These are phyloP conservation scores for Calocybe gangraenosa DNA, from an alignment of 768 basidiomycete species.

Conservation along the genomic window DNA sequence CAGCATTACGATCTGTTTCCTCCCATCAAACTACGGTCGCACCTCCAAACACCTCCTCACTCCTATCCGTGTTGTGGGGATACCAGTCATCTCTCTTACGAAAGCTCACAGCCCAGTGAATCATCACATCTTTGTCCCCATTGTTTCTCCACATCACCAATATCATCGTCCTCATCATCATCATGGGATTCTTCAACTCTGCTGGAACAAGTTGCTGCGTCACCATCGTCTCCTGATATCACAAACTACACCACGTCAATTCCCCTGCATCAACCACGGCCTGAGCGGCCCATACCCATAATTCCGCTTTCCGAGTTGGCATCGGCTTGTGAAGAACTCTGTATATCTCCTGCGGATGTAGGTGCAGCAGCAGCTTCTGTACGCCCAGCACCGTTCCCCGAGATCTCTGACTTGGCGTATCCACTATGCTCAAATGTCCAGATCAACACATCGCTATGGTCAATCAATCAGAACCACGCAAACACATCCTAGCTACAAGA, in stretches of 20 bases:
- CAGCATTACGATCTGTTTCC: no score
- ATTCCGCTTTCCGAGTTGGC: slow-evolving; percentile 38
- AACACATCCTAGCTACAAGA: no score
- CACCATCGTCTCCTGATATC: slow-evolving; percentile 19
- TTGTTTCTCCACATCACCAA: slow-evolving; percentile 1
- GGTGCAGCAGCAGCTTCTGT: no score
- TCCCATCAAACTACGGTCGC: no score
- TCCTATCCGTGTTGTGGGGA: no score
- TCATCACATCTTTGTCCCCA: no score
- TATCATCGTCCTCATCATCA: slow-evolving; percentile 10
- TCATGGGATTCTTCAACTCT: slow-evolving; percentile 15
- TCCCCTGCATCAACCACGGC: slow-evolving; percentile 42
- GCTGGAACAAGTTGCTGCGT: not conserved
- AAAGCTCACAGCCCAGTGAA: no score
- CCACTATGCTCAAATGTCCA: slow-evolving; percentile 17
- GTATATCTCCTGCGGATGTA: not conserved
- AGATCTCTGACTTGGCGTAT: slow-evolving; percentile 12
- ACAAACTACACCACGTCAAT: slow-evolving; percentile 20
- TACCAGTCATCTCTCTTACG: no score
- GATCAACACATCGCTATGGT: not conserved
- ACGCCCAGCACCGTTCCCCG: not conserved
- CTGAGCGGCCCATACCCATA: slow-evolving; percentile 41
- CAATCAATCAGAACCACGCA: no score
- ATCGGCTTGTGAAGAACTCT: slow-evolving; percentile 30
- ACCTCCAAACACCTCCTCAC: no score